A percentile compares a stretch with the other conserved stretches of the same genome.
These are phyloP conservation scores for Suillus weaverae DNA, from an alignment of 768 basidiomycete species.

Conservation along the genomic window DNA sequence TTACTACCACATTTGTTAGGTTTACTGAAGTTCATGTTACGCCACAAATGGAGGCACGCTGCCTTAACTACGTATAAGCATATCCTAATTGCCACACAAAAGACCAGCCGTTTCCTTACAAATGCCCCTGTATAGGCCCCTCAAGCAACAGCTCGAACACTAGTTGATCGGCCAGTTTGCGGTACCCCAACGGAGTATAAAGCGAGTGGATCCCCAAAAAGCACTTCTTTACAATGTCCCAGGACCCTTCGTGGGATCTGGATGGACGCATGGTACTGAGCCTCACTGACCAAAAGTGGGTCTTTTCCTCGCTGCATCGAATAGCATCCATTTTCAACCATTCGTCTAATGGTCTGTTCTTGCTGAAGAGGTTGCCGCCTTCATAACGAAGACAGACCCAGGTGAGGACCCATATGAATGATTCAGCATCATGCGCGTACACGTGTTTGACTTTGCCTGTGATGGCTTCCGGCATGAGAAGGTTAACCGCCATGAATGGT, in stretches of 20 bases:
- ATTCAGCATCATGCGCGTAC: slow-evolving; percentile 2
- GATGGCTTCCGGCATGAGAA: not conserved
- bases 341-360: not conserved
- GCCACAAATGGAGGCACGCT: too few relatives aligned
- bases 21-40: too few relatives aligned
- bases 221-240: not conserved
- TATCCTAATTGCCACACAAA: too few relatives aligned
- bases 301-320: not conserved
- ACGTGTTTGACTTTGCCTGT: not conserved
- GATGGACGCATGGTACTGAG: too few relatives aligned
- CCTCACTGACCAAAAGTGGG: not conserved
- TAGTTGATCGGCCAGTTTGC: not conserved
- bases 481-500: slow-evolving; percentile 14
- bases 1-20: too few relatives aligned
- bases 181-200: not conserved
- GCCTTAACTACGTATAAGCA: too few relatives aligned
- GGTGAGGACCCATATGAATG: not conserved
- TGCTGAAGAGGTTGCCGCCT: not conserved
- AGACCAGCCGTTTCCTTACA: not conserved
- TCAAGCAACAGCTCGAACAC: not conserved
- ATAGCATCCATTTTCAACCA: not conserved
- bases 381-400: slow-evolving; percentile 5
- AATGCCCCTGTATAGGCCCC: not conserved
- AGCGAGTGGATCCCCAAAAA: not conserved
- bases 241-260: not conserved